Evolutionary conservation across 2,329 filamentous ascomycete species (phyloP).

Genomic region (Epichloe gansuensis): DNA sequence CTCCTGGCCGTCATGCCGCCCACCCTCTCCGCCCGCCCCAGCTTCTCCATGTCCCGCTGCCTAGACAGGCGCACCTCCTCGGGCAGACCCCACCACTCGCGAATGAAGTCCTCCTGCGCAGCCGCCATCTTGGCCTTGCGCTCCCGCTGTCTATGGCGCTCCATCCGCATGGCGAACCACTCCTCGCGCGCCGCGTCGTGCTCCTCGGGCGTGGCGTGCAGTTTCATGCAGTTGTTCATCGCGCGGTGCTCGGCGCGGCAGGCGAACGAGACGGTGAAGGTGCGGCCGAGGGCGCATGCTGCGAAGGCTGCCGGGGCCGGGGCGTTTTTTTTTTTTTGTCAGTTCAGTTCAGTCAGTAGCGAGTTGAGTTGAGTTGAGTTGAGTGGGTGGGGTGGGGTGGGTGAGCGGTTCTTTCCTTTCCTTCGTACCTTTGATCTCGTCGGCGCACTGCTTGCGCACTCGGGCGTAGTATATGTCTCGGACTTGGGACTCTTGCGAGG

Average conservation of each 20-base stretch:
- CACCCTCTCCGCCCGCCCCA: constrained; percentile 38
- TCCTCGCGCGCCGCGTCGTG: constrained; percentile 83
- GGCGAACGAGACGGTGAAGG: constrained; percentile 75
- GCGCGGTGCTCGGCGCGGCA: constrained; percentile 67
- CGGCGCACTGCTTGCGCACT: constrained; percentile 62
- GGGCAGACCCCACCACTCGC: constrained; percentile 56
- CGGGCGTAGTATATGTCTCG: constrained; percentile 69
- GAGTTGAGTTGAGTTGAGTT: background rate
- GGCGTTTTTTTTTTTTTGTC: no score
- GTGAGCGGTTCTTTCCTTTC: background rate
- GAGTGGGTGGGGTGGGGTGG: background rate
- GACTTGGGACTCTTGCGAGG: constrained; percentile 71
- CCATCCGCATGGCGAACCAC: constrained; percentile 73
- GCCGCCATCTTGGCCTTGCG: constrained; percentile 45
- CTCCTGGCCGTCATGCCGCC: constrained; percentile 37
- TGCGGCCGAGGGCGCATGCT: constrained; percentile 74
- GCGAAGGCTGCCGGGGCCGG: constrained; percentile 53
- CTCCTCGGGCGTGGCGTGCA: constrained; percentile 71
- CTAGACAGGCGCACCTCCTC: constrained; percentile 40
- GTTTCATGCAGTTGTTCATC: constrained; percentile 93
- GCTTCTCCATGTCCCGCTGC: constrained; percentile 39
- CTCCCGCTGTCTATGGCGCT: constrained; percentile 57
- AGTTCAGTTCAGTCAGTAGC: background rate
- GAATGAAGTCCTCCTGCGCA: constrained; percentile 52
- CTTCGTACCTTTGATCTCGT: constrained; percentile 60